These are phyloP conservation scores for Scedosporium boydii DNA, from an alignment of 2,329 filamentous ascomycete genomes.

Conservation along the genomic window DNA sequence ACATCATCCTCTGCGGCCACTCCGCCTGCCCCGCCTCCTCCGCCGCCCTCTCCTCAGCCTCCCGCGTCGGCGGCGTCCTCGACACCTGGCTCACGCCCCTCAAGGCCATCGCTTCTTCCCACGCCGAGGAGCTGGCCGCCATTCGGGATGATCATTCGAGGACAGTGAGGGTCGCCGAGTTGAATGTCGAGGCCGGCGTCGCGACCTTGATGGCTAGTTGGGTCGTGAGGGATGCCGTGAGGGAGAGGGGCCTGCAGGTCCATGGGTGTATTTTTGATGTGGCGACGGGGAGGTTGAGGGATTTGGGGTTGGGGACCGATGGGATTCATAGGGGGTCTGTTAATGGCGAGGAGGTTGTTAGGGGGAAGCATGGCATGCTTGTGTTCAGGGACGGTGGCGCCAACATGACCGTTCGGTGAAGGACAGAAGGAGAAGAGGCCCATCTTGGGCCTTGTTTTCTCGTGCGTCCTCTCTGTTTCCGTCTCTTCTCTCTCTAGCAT, in stretches of 20 bases:
- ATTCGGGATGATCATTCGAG: slow-evolving; percentile 45
- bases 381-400: slow-evolving; percentile 35
- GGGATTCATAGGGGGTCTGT: slow-evolving; percentile 12
- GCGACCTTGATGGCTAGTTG: slow-evolving; percentile 59
- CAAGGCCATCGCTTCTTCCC: slow-evolving; percentile 29
- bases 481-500: background rate
- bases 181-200: slow-evolving; percentile 66
- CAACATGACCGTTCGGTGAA: slow-evolving; percentile 21
- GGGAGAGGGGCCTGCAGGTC: slow-evolving; percentile 60
- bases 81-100: slow-evolving; percentile 47
- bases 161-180: slow-evolving; percentile 56
- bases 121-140: slow-evolving; percentile 46
- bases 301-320: slow-evolving; percentile 35
- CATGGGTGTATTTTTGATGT: slow-evolving; percentile 72
- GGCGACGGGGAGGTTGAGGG: slow-evolving; percentile 34
- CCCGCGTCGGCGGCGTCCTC: slow-evolving; percentile 40
- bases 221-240: slow-evolving; percentile 59
- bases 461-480: background rate
- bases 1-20: slow-evolving; percentile 63
- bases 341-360: slow-evolving; percentile 25
- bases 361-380: slow-evolving; percentile 39
- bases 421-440: background rate
- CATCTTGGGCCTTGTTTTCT: background rate
- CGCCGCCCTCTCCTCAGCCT: slow-evolving; percentile 39
- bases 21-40: slow-evolving; percentile 58